Evolutionary conservation across 768 basidiomycete species (phyloP).

Genomic region (Suillus bovinus): DNA sequence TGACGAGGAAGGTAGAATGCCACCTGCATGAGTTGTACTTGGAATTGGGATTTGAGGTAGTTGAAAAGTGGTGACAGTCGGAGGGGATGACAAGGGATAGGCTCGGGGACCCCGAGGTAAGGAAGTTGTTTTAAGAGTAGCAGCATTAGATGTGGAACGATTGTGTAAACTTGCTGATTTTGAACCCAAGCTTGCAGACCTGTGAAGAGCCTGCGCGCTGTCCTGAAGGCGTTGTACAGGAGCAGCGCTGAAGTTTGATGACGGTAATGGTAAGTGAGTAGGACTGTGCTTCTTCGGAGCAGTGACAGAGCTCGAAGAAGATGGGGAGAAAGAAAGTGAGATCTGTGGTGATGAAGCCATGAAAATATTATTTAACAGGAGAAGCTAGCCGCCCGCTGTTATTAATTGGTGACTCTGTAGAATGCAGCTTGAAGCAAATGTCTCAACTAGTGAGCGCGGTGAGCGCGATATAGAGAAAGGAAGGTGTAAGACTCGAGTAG

Average conservation of each 20-base stretch:
- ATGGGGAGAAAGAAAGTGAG: conserved; percentile 16
- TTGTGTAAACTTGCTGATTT: conserved; percentile 9
- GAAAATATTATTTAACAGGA: conserved; percentile 4
- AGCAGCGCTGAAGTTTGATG: conserved; percentile 18
- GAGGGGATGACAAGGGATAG: conserved; percentile 28
- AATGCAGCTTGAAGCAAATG: not conserved
- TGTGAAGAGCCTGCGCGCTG: conserved; percentile 2
- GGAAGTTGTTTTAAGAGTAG: conserved; percentile 19
- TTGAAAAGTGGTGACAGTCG: conserved; percentile 28
- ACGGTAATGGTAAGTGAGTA: conserved; percentile 17
- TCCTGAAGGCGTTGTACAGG: conserved; percentile 18
- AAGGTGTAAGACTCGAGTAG: not conserved
- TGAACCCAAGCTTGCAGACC: conserved; percentile 15
- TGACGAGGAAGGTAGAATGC: conserved; percentile 75
- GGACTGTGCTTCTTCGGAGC: conserved; percentile 12
- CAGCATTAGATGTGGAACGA: conserved; percentile 13
- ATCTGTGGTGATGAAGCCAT: conserved; percentile 15
- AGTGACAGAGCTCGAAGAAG: not conserved
- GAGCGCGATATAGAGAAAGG: not conserved
- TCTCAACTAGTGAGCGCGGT: not conserved
- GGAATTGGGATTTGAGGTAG: conserved; percentile 19
- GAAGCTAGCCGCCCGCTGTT: not conserved
- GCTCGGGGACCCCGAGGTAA: conserved; percentile 16
- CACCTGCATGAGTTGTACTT: conserved; percentile 64
- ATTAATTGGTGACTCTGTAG: not conserved